Conservation (phyloP, 2,329 filamentous ascomycete genomes). For the Colletotrichum tofieldiae region DNA sequence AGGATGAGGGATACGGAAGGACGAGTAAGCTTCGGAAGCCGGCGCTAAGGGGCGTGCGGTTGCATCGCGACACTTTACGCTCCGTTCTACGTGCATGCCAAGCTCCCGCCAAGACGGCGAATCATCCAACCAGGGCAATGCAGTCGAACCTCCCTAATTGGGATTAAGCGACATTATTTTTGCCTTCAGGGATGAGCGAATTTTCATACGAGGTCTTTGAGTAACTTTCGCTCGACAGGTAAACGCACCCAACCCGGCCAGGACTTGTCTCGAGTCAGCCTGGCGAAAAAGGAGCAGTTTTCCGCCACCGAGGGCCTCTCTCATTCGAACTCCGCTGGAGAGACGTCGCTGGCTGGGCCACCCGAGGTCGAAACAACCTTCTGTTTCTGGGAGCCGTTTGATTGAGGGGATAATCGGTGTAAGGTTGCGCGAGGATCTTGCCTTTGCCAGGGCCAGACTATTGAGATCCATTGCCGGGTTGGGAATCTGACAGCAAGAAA, state of each 20-base stretch:
- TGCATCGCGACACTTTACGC: conserved; percentile 15
- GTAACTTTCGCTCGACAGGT: neutral
- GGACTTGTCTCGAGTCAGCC: neutral
- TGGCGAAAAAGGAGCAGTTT: neutral
- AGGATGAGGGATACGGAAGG: conserved; percentile 12
- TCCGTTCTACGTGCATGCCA: conserved; percentile 26
- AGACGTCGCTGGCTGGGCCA: neutral
- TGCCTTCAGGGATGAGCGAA: neutral
- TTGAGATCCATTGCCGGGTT: conserved; percentile 16
- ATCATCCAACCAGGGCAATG: conserved; percentile 31
- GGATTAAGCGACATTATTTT: neutral
- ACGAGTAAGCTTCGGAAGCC: conserved; percentile 27
- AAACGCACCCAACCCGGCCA: neutral
- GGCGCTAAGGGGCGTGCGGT: conserved; percentile 19
- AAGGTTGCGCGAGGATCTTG: neutral
- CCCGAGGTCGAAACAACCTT: conserved; percentile 15
- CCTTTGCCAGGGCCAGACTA: conserved; percentile 12
- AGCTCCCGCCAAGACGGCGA: conserved; percentile 31
- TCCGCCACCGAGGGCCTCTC: neutral
- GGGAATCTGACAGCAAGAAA: neutral
- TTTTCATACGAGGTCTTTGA: neutral
- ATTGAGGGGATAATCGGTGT: conserved; percentile 5
- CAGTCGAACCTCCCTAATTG: conserved; percentile 30
- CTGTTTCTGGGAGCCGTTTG: conserved; percentile 5
- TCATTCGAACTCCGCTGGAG: neutral